phyloP scores from a whole-genome alignment of 2,329 filamentous ascomycete genomes.

The Colletotrichum filicis region DNA sequence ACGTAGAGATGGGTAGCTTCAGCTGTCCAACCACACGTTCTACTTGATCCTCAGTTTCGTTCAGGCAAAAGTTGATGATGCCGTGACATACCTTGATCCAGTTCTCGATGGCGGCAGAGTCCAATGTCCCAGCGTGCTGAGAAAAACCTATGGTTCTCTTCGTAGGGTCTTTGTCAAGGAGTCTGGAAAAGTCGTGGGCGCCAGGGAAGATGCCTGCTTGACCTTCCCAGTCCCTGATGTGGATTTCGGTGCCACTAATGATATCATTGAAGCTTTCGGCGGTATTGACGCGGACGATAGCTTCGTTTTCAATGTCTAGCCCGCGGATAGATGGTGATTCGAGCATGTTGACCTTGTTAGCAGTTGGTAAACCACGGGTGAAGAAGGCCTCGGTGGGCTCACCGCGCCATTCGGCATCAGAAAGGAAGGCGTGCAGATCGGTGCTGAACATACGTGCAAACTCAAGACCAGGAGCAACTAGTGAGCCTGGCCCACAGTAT shows the following conservation, averaged over 20 bases:
- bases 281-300: background rate
- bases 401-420: slow-evolving; percentile 1
- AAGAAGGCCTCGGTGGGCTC: background rate
- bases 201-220: background rate
- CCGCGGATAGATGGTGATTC: background rate
- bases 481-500: background rate
- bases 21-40: background rate
- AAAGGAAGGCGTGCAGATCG: background rate
- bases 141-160: background rate
- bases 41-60: background rate
- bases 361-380: background rate
- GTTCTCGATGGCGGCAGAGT: background rate
- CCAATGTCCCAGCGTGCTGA: slow-evolving; percentile 25
- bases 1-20: background rate
- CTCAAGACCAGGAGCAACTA: slow-evolving; percentile 10
- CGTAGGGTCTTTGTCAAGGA: background rate
- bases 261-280: background rate
- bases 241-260: background rate
- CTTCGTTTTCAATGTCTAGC: background rate
- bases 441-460: slow-evolving; percentile 1
- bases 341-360: background rate
- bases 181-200: slow-evolving; percentile 13
- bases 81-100: slow-evolving; percentile 23
- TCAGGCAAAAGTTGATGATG: slow-evolving; percentile 10
- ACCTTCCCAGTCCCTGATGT: background rate